phyloP scores from a whole-genome alignment of 306 rosid species.

The Senna tora region DNA sequence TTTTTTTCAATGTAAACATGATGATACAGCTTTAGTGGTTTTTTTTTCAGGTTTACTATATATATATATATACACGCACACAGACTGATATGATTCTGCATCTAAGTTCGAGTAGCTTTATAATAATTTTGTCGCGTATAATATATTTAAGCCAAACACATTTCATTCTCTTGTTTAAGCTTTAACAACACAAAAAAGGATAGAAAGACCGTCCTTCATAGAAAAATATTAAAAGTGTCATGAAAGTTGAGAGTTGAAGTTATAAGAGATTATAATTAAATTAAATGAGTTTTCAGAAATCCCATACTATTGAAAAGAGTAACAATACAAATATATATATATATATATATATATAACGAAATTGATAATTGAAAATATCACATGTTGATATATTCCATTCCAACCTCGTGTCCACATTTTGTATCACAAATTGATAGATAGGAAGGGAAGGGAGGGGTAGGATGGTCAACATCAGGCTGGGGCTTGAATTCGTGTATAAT shows the following conservation, averaged over 20 bases:
- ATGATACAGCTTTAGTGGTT: slow-evolving; percentile 1
- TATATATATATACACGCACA: not conserved
- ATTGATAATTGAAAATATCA: not conserved
- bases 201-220: too few species aligned
- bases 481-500: not conserved
- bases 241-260: too few species aligned
- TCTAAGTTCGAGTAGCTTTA: not conserved
- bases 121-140: too few species aligned
- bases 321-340: not conserved
- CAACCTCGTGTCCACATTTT: not conserved
- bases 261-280: too few species aligned
- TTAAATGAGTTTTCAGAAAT: too few species aligned
- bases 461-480: not conserved
- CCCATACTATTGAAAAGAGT: too few species aligned
- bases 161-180: not conserved
- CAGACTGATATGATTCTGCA: not conserved
- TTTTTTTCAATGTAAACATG: not conserved
- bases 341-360: too few species aligned
- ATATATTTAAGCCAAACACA: not conserved
- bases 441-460: not conserved
- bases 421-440: not conserved
- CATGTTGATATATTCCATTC: not conserved
- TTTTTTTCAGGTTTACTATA: not conserved
- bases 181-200: not conserved
- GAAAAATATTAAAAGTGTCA: too few species aligned